phyloP scores from a whole-genome alignment of 208 protist genomes.

The Leishmania amazonensis region DNA sequence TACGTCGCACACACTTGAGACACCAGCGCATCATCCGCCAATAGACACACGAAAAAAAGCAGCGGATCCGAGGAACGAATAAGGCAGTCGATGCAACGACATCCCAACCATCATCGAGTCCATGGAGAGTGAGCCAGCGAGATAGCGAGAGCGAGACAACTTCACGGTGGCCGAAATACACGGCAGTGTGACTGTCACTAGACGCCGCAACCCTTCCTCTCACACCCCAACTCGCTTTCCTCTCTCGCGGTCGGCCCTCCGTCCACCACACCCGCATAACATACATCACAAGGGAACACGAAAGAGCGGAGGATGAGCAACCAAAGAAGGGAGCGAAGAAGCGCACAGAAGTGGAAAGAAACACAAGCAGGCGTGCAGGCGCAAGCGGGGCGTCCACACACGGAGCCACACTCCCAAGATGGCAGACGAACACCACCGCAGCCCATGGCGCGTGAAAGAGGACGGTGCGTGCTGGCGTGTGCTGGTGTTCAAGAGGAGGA shows the following conservation, averaged over 20 bases:
- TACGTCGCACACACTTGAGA: not conserved
- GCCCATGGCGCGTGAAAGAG: not conserved
- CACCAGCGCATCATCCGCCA: not conserved
- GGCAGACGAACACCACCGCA: not conserved
- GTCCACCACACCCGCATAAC: not conserved
- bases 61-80: not conserved
- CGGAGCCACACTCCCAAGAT: not conserved
- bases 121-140: not conserved
- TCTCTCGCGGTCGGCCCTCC: not conserved
- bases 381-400: not conserved
- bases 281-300: not conserved
- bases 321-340: not conserved
- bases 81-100: not conserved
- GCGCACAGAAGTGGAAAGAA: no score
- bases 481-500: not conserved
- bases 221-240: not conserved
- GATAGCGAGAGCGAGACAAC: not conserved
- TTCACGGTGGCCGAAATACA: not conserved
- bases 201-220: no score
- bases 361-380: not conserved
- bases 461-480: not conserved
- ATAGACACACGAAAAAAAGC: not conserved
- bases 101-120: not conserved
- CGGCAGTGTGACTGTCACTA: not conserved
- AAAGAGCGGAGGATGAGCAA: not conserved